Conservation (phyloP, 495 filamentous ascomycete genomes). For the Bacidia gigantensis region DNA sequence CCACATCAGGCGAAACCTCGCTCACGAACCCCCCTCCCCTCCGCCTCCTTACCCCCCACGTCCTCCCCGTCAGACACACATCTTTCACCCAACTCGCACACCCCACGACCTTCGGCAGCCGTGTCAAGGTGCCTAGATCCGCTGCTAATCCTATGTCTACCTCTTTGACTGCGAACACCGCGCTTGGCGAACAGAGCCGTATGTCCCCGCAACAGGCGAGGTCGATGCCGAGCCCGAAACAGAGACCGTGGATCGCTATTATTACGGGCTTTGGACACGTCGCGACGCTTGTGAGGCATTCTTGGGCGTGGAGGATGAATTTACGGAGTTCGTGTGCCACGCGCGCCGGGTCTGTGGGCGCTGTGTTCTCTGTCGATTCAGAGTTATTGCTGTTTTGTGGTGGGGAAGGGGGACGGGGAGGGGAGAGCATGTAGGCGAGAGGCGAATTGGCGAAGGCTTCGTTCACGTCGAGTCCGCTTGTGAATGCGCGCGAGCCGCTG, state of each 20-base stretch:
- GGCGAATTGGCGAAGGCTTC: constrained; percentile 21
- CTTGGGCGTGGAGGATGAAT: constrained; percentile 64
- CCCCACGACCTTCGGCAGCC: constrained; percentile 74
- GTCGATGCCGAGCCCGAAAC: constrained; percentile 75
- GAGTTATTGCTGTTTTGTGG: background rate
- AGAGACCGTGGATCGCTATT: constrained; percentile 65
- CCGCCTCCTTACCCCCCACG: constrained; percentile 68
- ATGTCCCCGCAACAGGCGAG: constrained; percentile 67
- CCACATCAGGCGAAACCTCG: constrained; percentile 32
- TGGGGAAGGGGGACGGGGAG: background rate
- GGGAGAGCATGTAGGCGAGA: background rate
- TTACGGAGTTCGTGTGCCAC: constrained; percentile 49
- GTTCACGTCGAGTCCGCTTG: constrained; percentile 58
- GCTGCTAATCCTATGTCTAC: constrained; percentile 92
- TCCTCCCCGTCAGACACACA: constrained; percentile 61
- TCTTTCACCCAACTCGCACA: constrained; percentile 80
- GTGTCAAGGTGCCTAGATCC: constrained; percentile 77
- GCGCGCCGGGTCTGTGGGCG: constrained; percentile 44
- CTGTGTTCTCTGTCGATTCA: background rate
- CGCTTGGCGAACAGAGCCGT: constrained; percentile 50
- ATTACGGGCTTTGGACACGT: constrained; percentile 90
- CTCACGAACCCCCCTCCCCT: constrained; percentile 78
- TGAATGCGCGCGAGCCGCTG: constrained; percentile 74
- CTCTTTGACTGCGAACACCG: constrained; percentile 74
- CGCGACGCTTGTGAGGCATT: constrained; percentile 61